Evolutionary conservation across 139 green algal genomes (phyloP).

Genomic region (Picochlorum sp.): DNA sequence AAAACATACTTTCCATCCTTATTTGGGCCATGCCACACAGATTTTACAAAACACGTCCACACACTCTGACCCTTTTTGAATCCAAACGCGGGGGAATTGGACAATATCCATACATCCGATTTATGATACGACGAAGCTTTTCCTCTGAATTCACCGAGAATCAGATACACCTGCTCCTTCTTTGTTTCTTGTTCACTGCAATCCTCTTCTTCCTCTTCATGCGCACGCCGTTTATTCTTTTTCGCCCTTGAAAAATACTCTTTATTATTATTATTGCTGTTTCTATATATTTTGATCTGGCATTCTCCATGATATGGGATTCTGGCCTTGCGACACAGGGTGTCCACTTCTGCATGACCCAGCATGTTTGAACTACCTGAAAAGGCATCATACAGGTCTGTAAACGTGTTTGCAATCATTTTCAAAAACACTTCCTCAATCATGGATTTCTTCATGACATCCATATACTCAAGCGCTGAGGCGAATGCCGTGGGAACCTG

Average conservation of each 20-base stretch:
- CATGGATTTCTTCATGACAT: slow-evolving; percentile 25
- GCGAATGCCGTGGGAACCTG: slow-evolving; percentile 32
- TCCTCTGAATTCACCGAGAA: slow-evolving; percentile 16
- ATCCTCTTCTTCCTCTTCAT: slow-evolving; percentile 10
- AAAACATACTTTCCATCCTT: slow-evolving; percentile 51
- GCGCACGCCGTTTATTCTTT: background rate
- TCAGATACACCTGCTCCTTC: slow-evolving; percentile 18
- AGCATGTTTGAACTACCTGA: background rate
- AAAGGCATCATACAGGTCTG: slow-evolving; percentile 14
- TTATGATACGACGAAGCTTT: slow-evolving; percentile 32
- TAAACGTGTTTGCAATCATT: slow-evolving; percentile 16
- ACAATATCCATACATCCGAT: slow-evolving; percentile 62
- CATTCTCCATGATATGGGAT: slow-evolving; percentile 32
- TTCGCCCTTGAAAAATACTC: slow-evolving; percentile 8
- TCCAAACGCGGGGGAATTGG: slow-evolving; percentile 22
- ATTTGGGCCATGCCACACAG: slow-evolving; percentile 71
- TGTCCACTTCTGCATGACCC: background rate
- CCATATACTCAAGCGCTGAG: slow-evolving; percentile 20
- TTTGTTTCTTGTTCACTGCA: background rate
- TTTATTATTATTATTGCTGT: background rate
- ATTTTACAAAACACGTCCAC: slow-evolving; percentile 27
- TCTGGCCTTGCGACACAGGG: background rate
- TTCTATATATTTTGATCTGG: slow-evolving; percentile 24
- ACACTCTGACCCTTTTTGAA: background rate
- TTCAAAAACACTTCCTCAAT: slow-evolving; percentile 51